These are phyloP conservation scores for Cladosporium phlei DNA, from an alignment of 2,329 filamentous ascomycete genomes.

Conservation along the genomic window DNA sequence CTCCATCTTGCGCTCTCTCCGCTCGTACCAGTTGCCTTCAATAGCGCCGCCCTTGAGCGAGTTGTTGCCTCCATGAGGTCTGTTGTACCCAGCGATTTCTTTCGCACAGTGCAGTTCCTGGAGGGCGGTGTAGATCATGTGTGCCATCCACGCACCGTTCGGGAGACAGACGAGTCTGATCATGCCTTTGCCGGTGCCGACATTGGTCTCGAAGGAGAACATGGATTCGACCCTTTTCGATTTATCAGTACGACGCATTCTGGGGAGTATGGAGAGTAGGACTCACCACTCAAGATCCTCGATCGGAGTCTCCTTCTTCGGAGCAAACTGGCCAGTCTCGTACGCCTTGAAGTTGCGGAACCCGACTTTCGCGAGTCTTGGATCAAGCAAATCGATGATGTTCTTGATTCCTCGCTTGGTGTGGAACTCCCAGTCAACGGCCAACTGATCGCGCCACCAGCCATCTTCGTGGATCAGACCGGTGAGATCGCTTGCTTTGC, in stretches of 20 bases:
- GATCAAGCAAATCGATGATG: conserved; percentile 39
- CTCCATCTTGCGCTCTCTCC: conserved; percentile 27
- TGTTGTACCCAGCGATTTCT: conserved; percentile 44
- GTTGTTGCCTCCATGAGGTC: conserved; percentile 58
- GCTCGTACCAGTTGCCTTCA: conserved; percentile 46
- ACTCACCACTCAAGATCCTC: conserved; percentile 26
- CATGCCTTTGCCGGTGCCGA: conserved; percentile 55
- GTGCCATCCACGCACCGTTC: conserved; percentile 55
- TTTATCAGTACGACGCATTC: no score
- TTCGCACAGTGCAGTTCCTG: conserved; percentile 51
- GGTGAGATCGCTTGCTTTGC: conserved; percentile 18
- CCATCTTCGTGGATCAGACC: conserved; percentile 43
- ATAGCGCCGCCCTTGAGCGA: conserved; percentile 53
- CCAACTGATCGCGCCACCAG: conserved; percentile 58
- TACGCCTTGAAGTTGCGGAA: conserved; percentile 28
- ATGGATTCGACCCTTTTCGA: conserved; percentile 55
- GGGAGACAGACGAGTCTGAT: conserved; percentile 46
- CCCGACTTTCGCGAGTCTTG: conserved; percentile 35
- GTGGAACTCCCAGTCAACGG: conserved; percentile 53
- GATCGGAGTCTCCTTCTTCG: conserved; percentile 42
- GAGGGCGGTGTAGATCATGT: conserved; percentile 59
- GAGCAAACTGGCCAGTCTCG: conserved; percentile 43
- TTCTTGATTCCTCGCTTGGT: conserved; percentile 44
- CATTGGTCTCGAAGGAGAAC: conserved; percentile 48
- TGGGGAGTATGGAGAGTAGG: no score